Evolutionary conservation across 202 grass and related monocot species (phyloP).

Genomic region (Panicum hallii): DNA sequence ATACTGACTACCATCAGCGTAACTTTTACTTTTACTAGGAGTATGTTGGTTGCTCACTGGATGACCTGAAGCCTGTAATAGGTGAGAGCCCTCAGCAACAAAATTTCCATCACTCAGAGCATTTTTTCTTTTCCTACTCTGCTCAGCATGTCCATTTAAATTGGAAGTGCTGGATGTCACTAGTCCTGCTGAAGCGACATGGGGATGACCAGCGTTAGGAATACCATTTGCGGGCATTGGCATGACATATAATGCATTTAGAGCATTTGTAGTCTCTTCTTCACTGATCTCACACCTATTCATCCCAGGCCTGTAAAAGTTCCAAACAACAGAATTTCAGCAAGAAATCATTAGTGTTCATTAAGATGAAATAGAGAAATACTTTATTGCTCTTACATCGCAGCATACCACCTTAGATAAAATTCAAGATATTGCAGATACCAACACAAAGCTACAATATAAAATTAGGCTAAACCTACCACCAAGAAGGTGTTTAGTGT

Average conservation of each 20-base stretch:
- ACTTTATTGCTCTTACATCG: background rate
- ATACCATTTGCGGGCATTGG: slow-evolving; percentile 52
- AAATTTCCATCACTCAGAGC: slow-evolving; percentile 35
- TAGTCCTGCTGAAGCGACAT: slow-evolving; percentile 54
- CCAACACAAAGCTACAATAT: slow-evolving; percentile 32
- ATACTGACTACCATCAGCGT: slow-evolving; percentile 56
- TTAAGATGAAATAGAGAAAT: slow-evolving; percentile 39
- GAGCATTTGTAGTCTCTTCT: slow-evolving; percentile 85
- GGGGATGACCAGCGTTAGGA: slow-evolving; percentile 55
- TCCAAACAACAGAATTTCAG: slow-evolving; percentile 41
- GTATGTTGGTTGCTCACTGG: slow-evolving; percentile 58
- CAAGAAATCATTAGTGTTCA: slow-evolving; percentile 19
- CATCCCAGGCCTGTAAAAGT: slow-evolving; percentile 78
- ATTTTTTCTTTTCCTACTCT: slow-evolving; percentile 75
- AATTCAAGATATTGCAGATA: background rate
- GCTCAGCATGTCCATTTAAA: slow-evolving; percentile 61
- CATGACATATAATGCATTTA: slow-evolving; percentile 77
- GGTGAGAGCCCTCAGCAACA: slow-evolving; percentile 49
- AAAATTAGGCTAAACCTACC: slow-evolving; percentile 1
- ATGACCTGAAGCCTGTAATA: slow-evolving; percentile 55
- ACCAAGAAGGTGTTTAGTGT: background rate
- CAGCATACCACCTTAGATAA: background rate
- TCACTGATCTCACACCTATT: slow-evolving; percentile 89
- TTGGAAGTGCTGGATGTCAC: slow-evolving; percentile 41
- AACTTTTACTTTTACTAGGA: slow-evolving; percentile 52